These are phyloP conservation scores for Beta lomatogona DNA, from an alignment of 179 eudicot species.

Conservation along the genomic window DNA sequence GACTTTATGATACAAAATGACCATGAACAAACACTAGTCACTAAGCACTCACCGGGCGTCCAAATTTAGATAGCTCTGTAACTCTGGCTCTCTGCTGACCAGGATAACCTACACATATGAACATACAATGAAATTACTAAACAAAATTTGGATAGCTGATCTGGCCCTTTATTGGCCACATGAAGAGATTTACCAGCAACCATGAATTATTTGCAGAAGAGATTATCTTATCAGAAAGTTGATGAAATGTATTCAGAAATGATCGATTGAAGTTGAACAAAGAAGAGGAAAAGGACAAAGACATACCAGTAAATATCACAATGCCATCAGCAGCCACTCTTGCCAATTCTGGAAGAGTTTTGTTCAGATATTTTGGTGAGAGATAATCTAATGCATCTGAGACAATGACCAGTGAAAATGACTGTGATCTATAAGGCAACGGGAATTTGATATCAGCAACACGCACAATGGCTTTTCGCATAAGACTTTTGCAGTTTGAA, in stretches of 20 bases:
- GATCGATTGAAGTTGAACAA: background rate
- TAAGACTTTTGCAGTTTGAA: constrained; percentile 70
- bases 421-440: constrained; percentile 76
- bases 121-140: background rate
- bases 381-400: constrained; percentile 96
- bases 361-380: constrained; percentile 90
- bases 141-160: background rate
- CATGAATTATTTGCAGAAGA: background rate
- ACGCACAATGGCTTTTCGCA: constrained; percentile 86
- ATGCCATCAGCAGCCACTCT: constrained; percentile 78
- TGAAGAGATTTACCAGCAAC: background rate
- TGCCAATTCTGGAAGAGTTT: constrained; percentile 89
- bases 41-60: constrained; percentile 80
- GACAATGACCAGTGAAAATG: constrained; percentile 86
- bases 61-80: constrained; percentile 79
- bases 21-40: background rate
- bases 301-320: constrained; percentile 82
- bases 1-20: background rate
- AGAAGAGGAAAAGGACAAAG: background rate
- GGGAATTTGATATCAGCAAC: constrained; percentile 98
- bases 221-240: background rate
- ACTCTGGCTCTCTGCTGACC: constrained; percentile 82
- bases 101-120: constrained; percentile 49
- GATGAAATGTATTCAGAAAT: background rate
- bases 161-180: background rate